These are phyloP conservation scores for Cladorrhinum sp. DNA, from an alignment of 2,329 filamentous ascomycete genomes.

Conservation along the genomic window DNA sequence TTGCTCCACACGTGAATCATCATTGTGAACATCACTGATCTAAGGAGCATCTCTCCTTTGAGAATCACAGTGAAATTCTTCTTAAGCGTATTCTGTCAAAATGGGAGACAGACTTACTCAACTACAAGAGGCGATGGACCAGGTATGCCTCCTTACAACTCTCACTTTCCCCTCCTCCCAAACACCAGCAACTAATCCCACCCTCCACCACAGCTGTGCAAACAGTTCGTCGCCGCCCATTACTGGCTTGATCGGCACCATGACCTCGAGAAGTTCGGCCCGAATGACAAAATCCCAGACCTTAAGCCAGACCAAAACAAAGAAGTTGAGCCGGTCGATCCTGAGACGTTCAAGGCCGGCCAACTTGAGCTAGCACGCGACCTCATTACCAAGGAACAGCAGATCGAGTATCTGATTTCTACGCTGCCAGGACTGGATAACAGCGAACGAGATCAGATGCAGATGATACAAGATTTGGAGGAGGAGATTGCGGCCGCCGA, in stretches of 20 bases:
- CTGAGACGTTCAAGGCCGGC: conserved; percentile 63
- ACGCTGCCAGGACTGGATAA: conserved; percentile 73
- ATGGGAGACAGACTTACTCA: conserved; percentile 80
- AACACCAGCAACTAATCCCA: not conserved
- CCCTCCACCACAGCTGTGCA: conserved; percentile 51
- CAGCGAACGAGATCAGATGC: conserved; percentile 73
- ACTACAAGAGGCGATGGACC: conserved; percentile 79
- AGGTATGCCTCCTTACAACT: conserved; percentile 49
- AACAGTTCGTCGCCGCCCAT: conserved; percentile 65
- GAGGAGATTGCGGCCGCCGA: conserved; percentile 63
- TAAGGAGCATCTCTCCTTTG: not conserved
- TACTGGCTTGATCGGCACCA: conserved; percentile 67
- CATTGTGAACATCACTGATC: not conserved
- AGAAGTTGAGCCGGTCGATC: conserved; percentile 60
- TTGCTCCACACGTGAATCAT: not conserved
- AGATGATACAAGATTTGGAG: conserved; percentile 62
- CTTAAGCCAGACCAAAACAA: conserved; percentile 52
- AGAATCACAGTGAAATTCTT: not conserved
- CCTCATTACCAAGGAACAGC: conserved; percentile 75
- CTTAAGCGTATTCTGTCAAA: not conserved
- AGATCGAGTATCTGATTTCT: conserved; percentile 75
- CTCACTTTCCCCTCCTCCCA: not conserved
- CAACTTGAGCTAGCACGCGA: conserved; percentile 73
- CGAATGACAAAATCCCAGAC: conserved; percentile 57
- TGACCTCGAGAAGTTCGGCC: conserved; percentile 58